Percentiles rank a stretch among this genome's conserved stretches.
Evolutionary conservation across 2,329 filamentous ascomycete species (phyloP).

Genomic region (Chalara sp.): DNA sequence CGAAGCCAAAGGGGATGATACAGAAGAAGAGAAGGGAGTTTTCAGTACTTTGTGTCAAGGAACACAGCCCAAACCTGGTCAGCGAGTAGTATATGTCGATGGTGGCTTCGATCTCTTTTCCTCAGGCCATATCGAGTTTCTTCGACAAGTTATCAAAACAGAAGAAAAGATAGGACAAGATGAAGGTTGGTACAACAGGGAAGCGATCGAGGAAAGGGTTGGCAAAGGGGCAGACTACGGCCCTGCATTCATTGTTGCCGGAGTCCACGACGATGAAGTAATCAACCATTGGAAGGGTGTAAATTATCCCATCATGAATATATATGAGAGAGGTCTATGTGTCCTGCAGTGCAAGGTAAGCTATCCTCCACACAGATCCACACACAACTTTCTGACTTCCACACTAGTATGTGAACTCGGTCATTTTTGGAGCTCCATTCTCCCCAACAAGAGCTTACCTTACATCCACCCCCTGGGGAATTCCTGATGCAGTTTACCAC

Average conservation of each 20-base stretch:
- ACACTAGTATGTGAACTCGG: conserved; percentile 71
- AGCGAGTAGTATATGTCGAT: conserved; percentile 89
- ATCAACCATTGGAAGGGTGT: conserved; percentile 96
- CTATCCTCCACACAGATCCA: background rate
- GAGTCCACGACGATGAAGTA: conserved; percentile 88
- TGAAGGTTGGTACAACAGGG: conserved; percentile 68
- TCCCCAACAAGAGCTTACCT: conserved; percentile 77
- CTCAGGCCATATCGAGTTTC: conserved; percentile 92
- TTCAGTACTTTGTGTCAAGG: conserved; percentile 67
- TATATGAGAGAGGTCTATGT: conserved; percentile 91
- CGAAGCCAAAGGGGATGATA: conserved; percentile 26
- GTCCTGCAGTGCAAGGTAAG: conserved; percentile 87
- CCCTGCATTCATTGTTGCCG: conserved; percentile 83
- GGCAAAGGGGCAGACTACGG: conserved; percentile 65
- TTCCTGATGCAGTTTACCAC: conserved; percentile 81
- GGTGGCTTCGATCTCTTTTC: conserved; percentile 96
- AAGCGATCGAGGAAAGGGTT: conserved; percentile 55
- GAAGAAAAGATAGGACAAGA: conserved; percentile 64
- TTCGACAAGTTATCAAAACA: conserved; percentile 65
- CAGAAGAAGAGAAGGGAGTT: conserved; percentile 51
- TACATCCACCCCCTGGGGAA: conserved; percentile 63
- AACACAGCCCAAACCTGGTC: conserved; percentile 64
- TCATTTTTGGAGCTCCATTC: conserved; percentile 87
- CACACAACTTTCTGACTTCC: conserved; percentile 4
- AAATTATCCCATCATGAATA: conserved; percentile 99